Evolutionary conservation across 371 early-diverging fungal genomes (phyloP).

Genomic region (Lichtheimia ornata): DNA sequence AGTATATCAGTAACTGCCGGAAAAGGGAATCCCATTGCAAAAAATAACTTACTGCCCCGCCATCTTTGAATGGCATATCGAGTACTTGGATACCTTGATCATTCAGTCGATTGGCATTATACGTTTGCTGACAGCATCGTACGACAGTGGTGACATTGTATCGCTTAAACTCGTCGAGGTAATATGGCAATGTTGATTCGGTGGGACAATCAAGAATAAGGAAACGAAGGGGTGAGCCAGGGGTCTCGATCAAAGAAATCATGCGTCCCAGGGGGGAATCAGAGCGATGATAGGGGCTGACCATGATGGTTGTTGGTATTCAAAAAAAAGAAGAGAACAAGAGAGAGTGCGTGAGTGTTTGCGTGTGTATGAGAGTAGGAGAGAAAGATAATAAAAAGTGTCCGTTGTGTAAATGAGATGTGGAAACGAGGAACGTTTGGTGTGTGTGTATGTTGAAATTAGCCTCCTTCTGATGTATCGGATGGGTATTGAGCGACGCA

Average conservation of each 20-base stretch:
- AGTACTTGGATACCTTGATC: conserved; percentile 71
- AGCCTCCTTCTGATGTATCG: conserved; percentile 31
- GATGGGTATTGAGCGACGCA: conserved; percentile 31
- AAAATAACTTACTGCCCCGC: conserved; percentile 53
- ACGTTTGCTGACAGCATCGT: conserved; percentile 90
- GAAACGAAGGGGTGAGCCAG: conserved; percentile 62
- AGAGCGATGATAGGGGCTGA: conserved; percentile 28
- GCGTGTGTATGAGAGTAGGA: background rate
- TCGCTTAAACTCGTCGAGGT: conserved; percentile 72
- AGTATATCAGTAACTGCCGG: background rate
- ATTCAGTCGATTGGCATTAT: conserved; percentile 57
- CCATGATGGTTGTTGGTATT: conserved; percentile 22
- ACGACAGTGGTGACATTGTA: conserved; percentile 83
- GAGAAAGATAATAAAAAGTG: background rate
- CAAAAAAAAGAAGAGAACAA: conserved; percentile 8
- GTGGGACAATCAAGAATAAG: conserved; percentile 89
- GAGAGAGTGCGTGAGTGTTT: background rate
- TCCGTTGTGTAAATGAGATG: background rate
- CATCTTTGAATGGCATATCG: conserved; percentile 84
- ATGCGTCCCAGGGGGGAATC: conserved; percentile 53
- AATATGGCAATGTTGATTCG: conserved; percentile 74
- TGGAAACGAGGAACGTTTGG: conserved; percentile 1
- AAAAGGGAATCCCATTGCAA: background rate
- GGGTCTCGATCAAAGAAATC: conserved; percentile 61
- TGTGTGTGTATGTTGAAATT: conserved; percentile 18